These are phyloP conservation scores for Pseudogymnoascus sp. DNA, from an alignment of 2,329 filamentous ascomycete species.

Conservation along the genomic window DNA sequence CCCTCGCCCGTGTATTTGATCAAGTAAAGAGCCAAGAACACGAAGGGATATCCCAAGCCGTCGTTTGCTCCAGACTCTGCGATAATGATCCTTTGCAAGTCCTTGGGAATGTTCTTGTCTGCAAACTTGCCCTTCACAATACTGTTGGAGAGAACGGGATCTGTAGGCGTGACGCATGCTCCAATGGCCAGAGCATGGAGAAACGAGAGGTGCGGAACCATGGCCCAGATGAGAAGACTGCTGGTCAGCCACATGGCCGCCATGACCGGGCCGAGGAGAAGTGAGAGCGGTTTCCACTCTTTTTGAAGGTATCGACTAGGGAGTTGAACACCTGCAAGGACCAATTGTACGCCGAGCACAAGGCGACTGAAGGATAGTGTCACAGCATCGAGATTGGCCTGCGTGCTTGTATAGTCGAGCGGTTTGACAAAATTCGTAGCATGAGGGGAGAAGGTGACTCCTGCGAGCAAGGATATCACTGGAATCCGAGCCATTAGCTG, in stretches of 20 bases:
- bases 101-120: slow-evolving; percentile 78
- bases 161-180: slow-evolving; percentile 86
- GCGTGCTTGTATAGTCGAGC: slow-evolving; percentile 59
- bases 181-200: slow-evolving; percentile 74
- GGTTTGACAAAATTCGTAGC: slow-evolving; percentile 71
- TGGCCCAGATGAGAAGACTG: slow-evolving; percentile 68
- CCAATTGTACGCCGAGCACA: slow-evolving; percentile 83
- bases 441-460: slow-evolving; percentile 70
- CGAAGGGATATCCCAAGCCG: slow-evolving; percentile 79
- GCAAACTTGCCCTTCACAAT: slow-evolving; percentile 94
- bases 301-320: slow-evolving; percentile 72
- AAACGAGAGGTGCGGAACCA: slow-evolving; percentile 65
- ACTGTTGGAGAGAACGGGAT: slow-evolving; percentile 78
- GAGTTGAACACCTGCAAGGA: slow-evolving; percentile 80
- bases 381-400: slow-evolving; percentile 57
- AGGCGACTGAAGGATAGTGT: slow-evolving; percentile 81
- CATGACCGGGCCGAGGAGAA: slow-evolving; percentile 81
- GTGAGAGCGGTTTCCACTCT: slow-evolving; percentile 68
- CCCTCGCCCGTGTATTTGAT: slow-evolving; percentile 65
- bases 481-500: not conserved
- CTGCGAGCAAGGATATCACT: slow-evolving; percentile 80
- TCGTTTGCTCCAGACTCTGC: slow-evolving; percentile 84
- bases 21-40: slow-evolving; percentile 78
- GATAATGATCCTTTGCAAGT: slow-evolving; percentile 72
- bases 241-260: slow-evolving; percentile 77